Evolutionary conservation across 2,329 filamentous ascomycete genomes (phyloP), one percentile per base, ranked within the genome.

Genomic region (Alternaria panax): DNA sequence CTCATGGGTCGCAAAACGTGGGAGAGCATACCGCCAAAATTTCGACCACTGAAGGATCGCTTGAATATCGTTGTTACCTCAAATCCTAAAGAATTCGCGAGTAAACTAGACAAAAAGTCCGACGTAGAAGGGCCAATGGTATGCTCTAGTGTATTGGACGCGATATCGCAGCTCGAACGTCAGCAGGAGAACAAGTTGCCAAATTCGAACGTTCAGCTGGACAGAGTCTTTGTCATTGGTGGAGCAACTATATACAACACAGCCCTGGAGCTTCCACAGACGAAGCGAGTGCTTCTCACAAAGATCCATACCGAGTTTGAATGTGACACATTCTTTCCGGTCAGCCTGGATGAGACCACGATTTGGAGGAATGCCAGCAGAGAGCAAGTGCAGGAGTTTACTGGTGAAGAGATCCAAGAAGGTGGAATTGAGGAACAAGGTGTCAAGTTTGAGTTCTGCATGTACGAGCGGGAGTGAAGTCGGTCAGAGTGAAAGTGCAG

Each of bases 1-100:
- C 90, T 99, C 68, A 99, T 99, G 95, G 95, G 95, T 60, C 91
- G 95, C 73, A 97, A 96, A 80, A 99, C 95, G 0, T 99, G 94
- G 90, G 92, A 96, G 52, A 92, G 89, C 65, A 94, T 99, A 60
- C 94, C 95, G 2, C 74, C 83, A 7, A 85, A 84, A 51, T 93
- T 95, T 75, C 86, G 93, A 2, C 95, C 95, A 18, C 84, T 99
- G 32, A 89, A 87, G 62, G 90, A 88, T 63, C 84, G 95, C 9
- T 82, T 93, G 51, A 98, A 97, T 78, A 87, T 97, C 40, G 87
- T 98, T 65, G 83, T 99, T 67, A 91, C 88, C 62, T 83, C 89
- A 41, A 63, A 47, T n/a, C 62, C 60, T 8, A 61, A 58, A 18
- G 63, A 24, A 2, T 67, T 69, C 27, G 30, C 68, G 67, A 57